These are phyloP conservation scores for Phanerodontia chrysosporium DNA, from an alignment of 768 basidiomycete species.

Conservation along the genomic window DNA sequence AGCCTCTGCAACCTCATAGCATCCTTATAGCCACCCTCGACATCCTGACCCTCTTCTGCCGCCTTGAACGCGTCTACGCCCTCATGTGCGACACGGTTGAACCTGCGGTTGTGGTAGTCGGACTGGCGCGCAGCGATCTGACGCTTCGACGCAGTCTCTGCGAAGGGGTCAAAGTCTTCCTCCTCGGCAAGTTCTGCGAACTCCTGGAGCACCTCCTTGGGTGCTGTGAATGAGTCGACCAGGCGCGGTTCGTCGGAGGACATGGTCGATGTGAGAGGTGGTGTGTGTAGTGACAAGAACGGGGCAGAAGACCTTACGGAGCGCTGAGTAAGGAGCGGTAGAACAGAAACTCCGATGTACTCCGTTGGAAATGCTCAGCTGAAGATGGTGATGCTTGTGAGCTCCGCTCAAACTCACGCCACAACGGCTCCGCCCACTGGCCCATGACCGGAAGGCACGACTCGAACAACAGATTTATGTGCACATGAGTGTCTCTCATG, in stretches of 20 bases:
- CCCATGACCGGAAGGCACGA: no score
- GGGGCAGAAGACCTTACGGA: not conserved
- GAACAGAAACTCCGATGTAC: not conserved
- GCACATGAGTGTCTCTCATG: no score
- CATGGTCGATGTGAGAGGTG: conserved; percentile 20
- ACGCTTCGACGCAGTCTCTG: conserved; percentile 87
- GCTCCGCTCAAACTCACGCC: conserved; percentile 4
- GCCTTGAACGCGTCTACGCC: conserved; percentile 77
- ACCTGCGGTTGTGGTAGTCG: conserved; percentile 92
- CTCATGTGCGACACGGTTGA: conserved; percentile 77
- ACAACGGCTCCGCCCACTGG: not conserved
- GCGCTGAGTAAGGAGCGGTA: conserved; percentile 15
- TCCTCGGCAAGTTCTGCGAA: conserved; percentile 92
- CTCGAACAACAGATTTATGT: no score
- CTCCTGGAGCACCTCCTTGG: conserved; percentile 91
- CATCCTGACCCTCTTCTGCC: conserved; percentile 59
- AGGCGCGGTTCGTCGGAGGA: conserved; percentile 45
- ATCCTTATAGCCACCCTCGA: conserved; percentile 91
- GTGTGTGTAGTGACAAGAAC: conserved; percentile 9
- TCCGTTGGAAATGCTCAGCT: not conserved
- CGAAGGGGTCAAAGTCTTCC: conserved; percentile 87
- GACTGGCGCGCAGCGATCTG: conserved; percentile 92
- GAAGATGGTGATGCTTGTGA: no score
- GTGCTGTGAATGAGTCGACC: conserved; percentile 88
- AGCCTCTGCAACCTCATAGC: conserved; percentile 88